Evolutionary conservation across 2,329 filamentous ascomycete genomes (phyloP).

Genomic region (Didymella exigua): DNA sequence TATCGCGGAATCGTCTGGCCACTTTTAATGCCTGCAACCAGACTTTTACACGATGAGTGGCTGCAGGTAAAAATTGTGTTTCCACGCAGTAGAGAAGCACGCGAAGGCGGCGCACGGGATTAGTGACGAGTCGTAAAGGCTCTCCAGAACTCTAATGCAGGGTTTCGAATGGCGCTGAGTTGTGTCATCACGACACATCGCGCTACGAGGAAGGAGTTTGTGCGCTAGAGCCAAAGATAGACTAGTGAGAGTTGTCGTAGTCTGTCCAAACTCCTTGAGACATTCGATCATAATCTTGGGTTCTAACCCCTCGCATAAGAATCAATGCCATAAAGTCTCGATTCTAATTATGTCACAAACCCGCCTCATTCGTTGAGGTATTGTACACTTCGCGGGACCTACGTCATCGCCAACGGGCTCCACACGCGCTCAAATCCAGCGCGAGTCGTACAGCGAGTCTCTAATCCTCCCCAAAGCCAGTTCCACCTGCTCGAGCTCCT

Average conservation of each 20-base stretch:
- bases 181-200: background rate
- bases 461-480: conserved; percentile 17
- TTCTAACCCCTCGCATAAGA: no score
- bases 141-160: background rate
- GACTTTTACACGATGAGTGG: no score
- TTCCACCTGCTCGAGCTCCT: conserved; percentile 19
- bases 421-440: conserved; percentile 20
- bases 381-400: background rate
- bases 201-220: background rate
- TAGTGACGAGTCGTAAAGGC: no score
- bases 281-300: no score
- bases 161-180: no score
- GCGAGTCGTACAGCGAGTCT: conserved; percentile 15
- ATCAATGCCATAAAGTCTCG: background rate
- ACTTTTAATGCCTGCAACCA: background rate
- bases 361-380: background rate
- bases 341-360: background rate
- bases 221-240: background rate
- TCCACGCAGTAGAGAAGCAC: no score
- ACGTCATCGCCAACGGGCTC: background rate
- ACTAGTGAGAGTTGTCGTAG: background rate
- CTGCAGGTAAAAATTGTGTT: no score
- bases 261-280: no score
- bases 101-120: no score
- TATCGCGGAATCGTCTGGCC: background rate